Conservation (phyloP, 2,329 filamentous ascomycete species). For the Cytospora chrysosperma region DNA sequence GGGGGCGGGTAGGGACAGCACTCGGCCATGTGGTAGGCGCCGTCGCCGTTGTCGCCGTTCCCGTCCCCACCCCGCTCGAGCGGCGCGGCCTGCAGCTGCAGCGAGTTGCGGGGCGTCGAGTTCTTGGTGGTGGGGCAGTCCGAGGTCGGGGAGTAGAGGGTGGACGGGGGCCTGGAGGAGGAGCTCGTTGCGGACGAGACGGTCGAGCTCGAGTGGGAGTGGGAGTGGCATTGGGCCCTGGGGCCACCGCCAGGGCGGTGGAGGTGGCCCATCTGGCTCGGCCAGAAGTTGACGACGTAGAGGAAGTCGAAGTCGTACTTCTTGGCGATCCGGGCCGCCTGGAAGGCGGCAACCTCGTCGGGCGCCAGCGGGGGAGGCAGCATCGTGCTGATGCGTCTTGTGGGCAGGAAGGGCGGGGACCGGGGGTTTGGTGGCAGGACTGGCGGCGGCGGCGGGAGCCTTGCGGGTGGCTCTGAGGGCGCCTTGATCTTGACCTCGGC, state of each 20-base stretch:
- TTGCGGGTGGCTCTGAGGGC: conserved; percentile 23
- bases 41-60: too few relatives aligned
- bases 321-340: conserved; percentile 54
- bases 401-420: conserved; percentile 39
- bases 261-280: conserved; percentile 34
- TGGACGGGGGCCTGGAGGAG: conserved; percentile 13
- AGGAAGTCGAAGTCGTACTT: conserved; percentile 58
- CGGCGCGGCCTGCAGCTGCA: conserved; percentile 10
- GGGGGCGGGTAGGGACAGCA: conserved; percentile 24
- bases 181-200: conserved; percentile 8
- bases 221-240: background rate
- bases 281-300: conserved; percentile 60
- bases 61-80: too few relatives aligned
- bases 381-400: background rate
- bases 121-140: conserved; percentile 12
- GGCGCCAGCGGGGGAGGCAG: conserved; percentile 46
- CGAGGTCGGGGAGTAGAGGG: conserved; percentile 19
- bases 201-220: background rate
- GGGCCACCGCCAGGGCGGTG: conserved; percentile 21
- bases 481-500: conserved; percentile 41
- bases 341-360: conserved; percentile 50
- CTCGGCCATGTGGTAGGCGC: conserved; percentile 18
- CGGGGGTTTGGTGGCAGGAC: conserved; percentile 18
- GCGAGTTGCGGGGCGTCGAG: conserved; percentile 24
- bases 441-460: conserved; percentile 17